Percentiles rank a stretch among this genome's conserved stretches.
Evolutionary conservation across 495 filamentous ascomycete species (phyloP).

Genomic region (Aspergillus affinis): DNA sequence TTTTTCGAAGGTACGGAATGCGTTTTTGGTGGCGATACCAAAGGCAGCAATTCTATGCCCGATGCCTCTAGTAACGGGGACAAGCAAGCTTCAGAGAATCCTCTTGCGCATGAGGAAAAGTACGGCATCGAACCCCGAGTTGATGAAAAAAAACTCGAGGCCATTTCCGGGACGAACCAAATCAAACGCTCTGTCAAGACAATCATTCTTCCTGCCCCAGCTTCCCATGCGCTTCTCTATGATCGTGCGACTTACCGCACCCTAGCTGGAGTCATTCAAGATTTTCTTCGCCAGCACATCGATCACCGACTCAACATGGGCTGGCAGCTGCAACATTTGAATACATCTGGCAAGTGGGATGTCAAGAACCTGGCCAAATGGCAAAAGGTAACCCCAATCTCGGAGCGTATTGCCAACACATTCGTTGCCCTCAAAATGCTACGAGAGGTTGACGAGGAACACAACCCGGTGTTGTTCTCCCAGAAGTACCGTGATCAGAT

Average conservation of each 20-base stretch:
- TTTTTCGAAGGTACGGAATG: slow-evolving; percentile 48
- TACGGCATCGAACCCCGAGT: slow-evolving; percentile 24
- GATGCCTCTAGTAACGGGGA: slow-evolving; percentile 45
- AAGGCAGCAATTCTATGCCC: slow-evolving; percentile 45
- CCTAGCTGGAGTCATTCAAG: slow-evolving; percentile 75
- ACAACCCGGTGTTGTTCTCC: slow-evolving; percentile 74
- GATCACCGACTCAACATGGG: slow-evolving; percentile 75
- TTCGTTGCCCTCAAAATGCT: slow-evolving; percentile 89
- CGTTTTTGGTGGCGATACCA: slow-evolving; percentile 26
- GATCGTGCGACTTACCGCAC: slow-evolving; percentile 72
- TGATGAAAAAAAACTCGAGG: slow-evolving; percentile 22
- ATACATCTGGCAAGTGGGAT: slow-evolving; percentile 92
- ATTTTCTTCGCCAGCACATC: slow-evolving; percentile 73
- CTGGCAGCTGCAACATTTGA: slow-evolving; percentile 88
- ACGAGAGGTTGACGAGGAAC: slow-evolving; percentile 78
- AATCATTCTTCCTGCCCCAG: slow-evolving; percentile 71
- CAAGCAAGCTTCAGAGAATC: slow-evolving; percentile 15
- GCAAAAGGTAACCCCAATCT: slow-evolving; percentile 75
- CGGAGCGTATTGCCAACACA: slow-evolving; percentile 66
- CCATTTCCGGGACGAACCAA: slow-evolving; percentile 11
- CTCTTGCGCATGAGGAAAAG: slow-evolving; percentile 27
- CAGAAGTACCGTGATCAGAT: slow-evolving; percentile 63
- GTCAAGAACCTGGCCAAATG: slow-evolving; percentile 96
- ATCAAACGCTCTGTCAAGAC: slow-evolving; percentile 59
- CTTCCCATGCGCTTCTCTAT: slow-evolving; percentile 83